phyloP scores from a whole-genome alignment of 1,284 basidiomycete species.

The Prillingera fragicola region DNA sequence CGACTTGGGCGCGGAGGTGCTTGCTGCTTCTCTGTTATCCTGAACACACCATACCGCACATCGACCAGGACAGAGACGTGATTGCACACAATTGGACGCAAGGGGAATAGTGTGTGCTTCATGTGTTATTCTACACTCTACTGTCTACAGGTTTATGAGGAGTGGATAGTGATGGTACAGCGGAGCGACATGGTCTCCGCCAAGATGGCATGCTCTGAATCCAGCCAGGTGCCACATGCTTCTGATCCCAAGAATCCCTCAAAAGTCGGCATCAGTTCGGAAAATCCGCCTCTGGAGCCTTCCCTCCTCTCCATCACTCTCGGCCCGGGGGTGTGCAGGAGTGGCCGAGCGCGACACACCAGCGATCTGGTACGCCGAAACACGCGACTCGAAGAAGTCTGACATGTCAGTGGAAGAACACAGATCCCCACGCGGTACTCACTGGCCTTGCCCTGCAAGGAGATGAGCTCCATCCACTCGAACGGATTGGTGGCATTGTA shows the following conservation, averaged over 20 bases:
- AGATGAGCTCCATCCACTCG: constrained; percentile 87
- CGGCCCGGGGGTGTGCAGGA: constrained; percentile 15
- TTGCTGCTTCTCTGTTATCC: too few relatives aligned
- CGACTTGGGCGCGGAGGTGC: too few relatives aligned
- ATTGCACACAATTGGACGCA: too few relatives aligned
- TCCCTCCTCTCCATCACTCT: constrained; percentile 9
- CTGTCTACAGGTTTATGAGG: too few relatives aligned
- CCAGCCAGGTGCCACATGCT: not conserved
- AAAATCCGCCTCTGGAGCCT: constrained; percentile 16
- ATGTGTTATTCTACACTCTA: too few relatives aligned
- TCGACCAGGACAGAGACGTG: too few relatives aligned
- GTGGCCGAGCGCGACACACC: constrained; percentile 38
- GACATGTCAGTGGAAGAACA: not conserved
- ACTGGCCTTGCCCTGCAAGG: constrained; percentile 58
- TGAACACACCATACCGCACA: too few relatives aligned
- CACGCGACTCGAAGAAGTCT: constrained; percentile 47
- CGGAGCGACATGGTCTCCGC: not conserved
- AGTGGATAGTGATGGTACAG: not conserved
- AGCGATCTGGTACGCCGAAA: constrained; percentile 43
- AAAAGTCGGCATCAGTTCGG: constrained; percentile 28
- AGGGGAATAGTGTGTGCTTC: too few relatives aligned
- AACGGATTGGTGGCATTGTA: constrained; percentile 69
- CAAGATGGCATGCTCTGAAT: not conserved
- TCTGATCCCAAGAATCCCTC: not conserved
- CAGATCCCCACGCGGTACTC: constrained; percentile 5